Percentiles rank a stretch among this genome's conserved stretches.
These are phyloP conservation scores for Aspergillus sergii DNA, from an alignment of 2,329 filamentous ascomycete species.

Conservation along the genomic window DNA sequence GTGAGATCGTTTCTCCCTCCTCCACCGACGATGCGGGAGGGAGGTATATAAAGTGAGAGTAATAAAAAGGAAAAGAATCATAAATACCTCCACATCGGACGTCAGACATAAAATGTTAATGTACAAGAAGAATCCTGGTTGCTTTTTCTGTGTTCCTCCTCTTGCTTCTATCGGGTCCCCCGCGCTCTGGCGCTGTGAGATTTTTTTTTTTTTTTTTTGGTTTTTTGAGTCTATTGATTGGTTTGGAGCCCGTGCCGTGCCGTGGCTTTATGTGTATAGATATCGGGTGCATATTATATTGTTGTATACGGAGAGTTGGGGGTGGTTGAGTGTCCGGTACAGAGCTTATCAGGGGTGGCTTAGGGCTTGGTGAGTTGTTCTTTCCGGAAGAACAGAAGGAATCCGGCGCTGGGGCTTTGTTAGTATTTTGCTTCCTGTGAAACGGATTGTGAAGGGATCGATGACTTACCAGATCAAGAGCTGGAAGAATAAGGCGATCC, in stretches of 20 bases:
- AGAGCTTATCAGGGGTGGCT: background rate
- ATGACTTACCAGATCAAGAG: conserved; percentile 58
- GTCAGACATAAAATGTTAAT: conserved; percentile 8
- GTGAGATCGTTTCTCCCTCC: background rate
- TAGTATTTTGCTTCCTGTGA: background rate
- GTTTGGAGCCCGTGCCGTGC: background rate
- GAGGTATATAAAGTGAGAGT: background rate
- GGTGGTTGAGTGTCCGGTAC: background rate
- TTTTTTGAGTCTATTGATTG: background rate
- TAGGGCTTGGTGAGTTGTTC: conserved; percentile 49
- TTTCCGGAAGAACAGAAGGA: conserved; percentile 48
- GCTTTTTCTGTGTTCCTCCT: background rate
- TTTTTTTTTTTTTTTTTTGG: background rate
- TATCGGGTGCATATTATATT: background rate
- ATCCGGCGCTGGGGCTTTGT: conserved; percentile 36
- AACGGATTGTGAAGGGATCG: too few relatives aligned
- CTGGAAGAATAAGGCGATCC: conserved; percentile 62
- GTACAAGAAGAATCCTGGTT: conserved; percentile 1
- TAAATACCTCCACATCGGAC: conserved; percentile 5
- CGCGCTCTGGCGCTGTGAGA: background rate
- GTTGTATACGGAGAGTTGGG: background rate
- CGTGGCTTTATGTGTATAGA: background rate
- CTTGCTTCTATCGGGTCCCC: background rate
- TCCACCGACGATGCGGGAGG: background rate
- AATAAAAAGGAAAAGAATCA: background rate